Base-by-base conservation (phyloP, 2,329 filamentous ascomycete species). In the Sarocladium brachiariae region DNA sequence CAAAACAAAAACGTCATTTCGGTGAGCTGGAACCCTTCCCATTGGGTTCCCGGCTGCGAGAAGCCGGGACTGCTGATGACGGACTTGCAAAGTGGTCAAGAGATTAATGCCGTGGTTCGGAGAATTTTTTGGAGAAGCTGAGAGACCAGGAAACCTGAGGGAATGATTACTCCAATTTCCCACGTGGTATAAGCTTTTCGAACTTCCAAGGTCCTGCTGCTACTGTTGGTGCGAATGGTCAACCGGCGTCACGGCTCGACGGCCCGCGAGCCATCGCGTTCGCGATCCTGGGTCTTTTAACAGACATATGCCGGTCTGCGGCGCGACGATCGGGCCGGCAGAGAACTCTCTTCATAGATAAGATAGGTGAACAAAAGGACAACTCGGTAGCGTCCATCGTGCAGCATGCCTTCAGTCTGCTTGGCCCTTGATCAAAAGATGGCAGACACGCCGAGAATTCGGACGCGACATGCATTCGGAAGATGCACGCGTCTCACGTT, bases 151-250 rank as follows among this genome's bases (percentile, higher is more conserved):
- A 47, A 3, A 47, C 25, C 43, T 18, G 25, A 23, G 16, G n/a
- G n/a, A n/a, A n/a, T 21, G 25, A 33, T 21, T 30, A 23, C 43
- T 47, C 43, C 43, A 47, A 47, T 47, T 47, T 33, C 43, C 25
- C 43, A 47, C 43, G 43, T 47, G 43, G 43, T 47, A 31, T 47
- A 47, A 47, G 43, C 43, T 47, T 47, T 47, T 41, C 18, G 19
- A 18, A 25, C 27, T 33, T 14, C 16, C 9, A 13, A 8, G 16
- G 13, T 13, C 27, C 21, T 23, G 43, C 25, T 47, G 14, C n/a
- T n/a, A n/a, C n/a, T n/a, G n/a, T n/a, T n/a, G n/a, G n/a, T n/a
- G n/a, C n/a, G n/a, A n/a, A n/a, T n/a, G n/a, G n/a, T n/a, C n/a
- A n/a, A 4, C 16, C 43, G 43, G 43, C 43, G 43, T 33, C 25